Conservation (phyloP, 176 grass and related monocot species). For the Alopecurus myosuroides region DNA sequence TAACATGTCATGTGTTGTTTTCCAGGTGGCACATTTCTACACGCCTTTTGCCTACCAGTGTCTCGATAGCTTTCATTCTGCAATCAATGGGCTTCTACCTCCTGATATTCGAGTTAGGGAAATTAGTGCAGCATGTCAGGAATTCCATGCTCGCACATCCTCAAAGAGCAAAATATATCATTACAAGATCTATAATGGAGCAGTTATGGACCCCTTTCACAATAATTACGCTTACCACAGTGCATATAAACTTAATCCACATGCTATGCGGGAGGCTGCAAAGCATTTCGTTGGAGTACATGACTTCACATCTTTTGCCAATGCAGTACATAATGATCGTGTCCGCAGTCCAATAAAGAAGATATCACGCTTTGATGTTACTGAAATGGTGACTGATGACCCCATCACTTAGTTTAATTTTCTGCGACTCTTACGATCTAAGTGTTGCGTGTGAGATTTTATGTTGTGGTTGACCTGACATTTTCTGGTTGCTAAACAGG, state of each 20-base stretch:
- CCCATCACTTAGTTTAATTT: not conserved
- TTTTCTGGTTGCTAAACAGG: slow-evolving; percentile 45
- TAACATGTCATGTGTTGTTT: slow-evolving; percentile 13
- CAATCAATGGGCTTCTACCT: slow-evolving; percentile 86
- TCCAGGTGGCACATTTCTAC: slow-evolving; percentile 89
- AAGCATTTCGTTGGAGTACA: slow-evolving; percentile 80
- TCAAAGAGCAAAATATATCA: slow-evolving; percentile 88
- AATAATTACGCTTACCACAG: slow-evolving; percentile 67
- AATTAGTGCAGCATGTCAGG: slow-evolving; percentile 58
- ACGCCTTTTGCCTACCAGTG: slow-evolving; percentile 70
- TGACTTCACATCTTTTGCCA: slow-evolving; percentile 90
- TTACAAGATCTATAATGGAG: slow-evolving; percentile 90
- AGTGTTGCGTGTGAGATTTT: not conserved
- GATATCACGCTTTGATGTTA: slow-evolving; percentile 75
- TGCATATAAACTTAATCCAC: slow-evolving; percentile 68
- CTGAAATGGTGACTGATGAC: slow-evolving; percentile 57
- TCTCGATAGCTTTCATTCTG: slow-evolving; percentile 70
- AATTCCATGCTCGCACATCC: slow-evolving; percentile 87
- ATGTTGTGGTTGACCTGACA: slow-evolving; percentile 13
- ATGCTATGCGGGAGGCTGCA: slow-evolving; percentile 77
- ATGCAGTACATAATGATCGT: slow-evolving; percentile 67
- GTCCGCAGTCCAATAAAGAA: slow-evolving; percentile 60
- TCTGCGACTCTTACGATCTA: not conserved
- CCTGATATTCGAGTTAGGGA: slow-evolving; percentile 84
- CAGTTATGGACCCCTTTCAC: slow-evolving; percentile 86